Evolutionary conservation across 495 filamentous ascomycete genomes (phyloP).

Genomic region (Cercophora scortea): DNA sequence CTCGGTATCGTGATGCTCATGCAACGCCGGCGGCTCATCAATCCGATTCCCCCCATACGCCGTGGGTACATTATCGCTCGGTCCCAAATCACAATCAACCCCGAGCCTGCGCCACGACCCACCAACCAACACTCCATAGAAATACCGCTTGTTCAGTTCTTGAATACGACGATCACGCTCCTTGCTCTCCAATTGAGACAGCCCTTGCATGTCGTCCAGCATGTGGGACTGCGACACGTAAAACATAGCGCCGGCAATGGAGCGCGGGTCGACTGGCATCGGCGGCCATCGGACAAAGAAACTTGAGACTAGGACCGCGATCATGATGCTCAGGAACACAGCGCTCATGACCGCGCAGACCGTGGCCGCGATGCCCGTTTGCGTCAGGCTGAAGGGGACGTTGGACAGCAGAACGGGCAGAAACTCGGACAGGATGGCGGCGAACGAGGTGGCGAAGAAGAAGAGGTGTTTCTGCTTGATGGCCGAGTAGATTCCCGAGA

Average conservation of each 20-base stretch:
- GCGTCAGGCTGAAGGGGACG: conserved; percentile 24
- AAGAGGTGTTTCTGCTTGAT: conserved; percentile 16
- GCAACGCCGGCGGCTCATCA: conserved; percentile 4
- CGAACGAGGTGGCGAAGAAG: conserved; percentile 12
- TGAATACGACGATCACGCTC: conserved; percentile 11
- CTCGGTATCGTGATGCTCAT: neutral
- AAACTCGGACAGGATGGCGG: conserved; percentile 24
- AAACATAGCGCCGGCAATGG: conserved; percentile 23
- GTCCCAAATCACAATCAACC: conserved; percentile 15
- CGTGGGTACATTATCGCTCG: conserved; percentile 8
- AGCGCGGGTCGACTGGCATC: conserved; percentile 28
- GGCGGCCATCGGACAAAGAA: conserved; percentile 24
- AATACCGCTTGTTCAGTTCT: conserved; percentile 20
- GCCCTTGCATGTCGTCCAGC: conserved; percentile 17
- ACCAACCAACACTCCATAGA: conserved; percentile 19
- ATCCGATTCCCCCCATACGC: conserved; percentile 4
- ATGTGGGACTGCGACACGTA: conserved; percentile 23
- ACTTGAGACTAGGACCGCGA: conserved; percentile 13
- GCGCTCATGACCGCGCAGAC: conserved; percentile 16
- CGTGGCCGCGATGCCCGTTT: conserved; percentile 16
- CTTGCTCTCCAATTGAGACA: conserved; percentile 13
- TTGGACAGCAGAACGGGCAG: conserved; percentile 25
- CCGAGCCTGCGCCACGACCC: conserved; percentile 14
- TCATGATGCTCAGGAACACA: conserved; percentile 15
- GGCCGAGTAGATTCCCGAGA: conserved; percentile 22